Evolutionary conservation across 495 filamentous ascomycete genomes (phyloP), one percentile per base, ranked within the genome.

Genomic region (Penicillium taxi): DNA sequence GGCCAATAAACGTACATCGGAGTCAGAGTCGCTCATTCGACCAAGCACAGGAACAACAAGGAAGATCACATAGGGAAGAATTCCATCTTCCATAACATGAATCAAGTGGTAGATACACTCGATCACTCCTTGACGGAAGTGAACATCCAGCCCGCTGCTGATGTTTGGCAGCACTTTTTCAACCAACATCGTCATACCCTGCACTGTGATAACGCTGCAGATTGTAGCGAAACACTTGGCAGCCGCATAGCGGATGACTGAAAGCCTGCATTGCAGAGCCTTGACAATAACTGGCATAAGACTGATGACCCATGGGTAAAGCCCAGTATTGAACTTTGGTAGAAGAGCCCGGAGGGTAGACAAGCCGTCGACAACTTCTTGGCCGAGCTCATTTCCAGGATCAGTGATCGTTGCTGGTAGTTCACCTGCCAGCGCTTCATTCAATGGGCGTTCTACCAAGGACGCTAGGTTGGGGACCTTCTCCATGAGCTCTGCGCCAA

Each of bases 11-110:
- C 91, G 78, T 35, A 96, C 80, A 50, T 96, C 89, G 47, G 89
- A 88, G 59, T 98, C 90, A 0, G 90, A 91, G 57, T 98, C 91
- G 56, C 89, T 96, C 91, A 98, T 98, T n/a, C 91, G 80, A 25
- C 91, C 91, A 35, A 98, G 73, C 3, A 98, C 90, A 2, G 91
- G 91, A n/a, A 96, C 90, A 29, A 98, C 90, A 37, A 98, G 75
- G 77, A 98, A 96, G 48, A 98, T 96, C 38, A 98, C 91, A 58
- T 96, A 98, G 6, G 91, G 91, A 13, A 98, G 66, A 39, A 98
- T 96, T 32, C 76, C 74, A 50, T 96, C 93, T 40, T 93, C 91
- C 91, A 98, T 98, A 37, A 96, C 90, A 50, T 93, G 83, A 48
- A 96, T 96, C 23, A 98, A 70, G 52, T 96, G 81, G 51, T 98